Base-by-base conservation (phyloP, 805 yeast species). In the Wickerhamiella allomyrinae region DNA sequence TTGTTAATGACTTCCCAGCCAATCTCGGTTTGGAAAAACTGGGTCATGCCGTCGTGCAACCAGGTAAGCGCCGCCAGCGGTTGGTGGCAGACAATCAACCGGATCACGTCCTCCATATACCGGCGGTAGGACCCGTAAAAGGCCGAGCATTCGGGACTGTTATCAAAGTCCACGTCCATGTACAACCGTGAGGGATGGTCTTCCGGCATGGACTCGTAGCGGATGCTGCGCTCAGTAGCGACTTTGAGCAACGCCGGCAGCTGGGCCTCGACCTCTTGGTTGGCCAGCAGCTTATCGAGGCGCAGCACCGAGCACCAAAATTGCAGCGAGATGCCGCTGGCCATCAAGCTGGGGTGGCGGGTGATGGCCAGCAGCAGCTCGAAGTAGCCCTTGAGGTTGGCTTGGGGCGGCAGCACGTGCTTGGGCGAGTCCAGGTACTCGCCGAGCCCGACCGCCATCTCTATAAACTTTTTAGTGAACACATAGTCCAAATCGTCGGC, bases 241-340 rank as follows among this genome's bases (percentile, higher is more conserved):
- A 74, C 71, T 51, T 82, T 82, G 38, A 93, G 63, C 33, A 91
- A 63, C 13, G 74, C 76, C 14, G 91, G 79, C 43, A 83, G 62
- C 13, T 79, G 60, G 7, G 63, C 62, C 41, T 69, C 68, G 34
- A 80, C 74, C 35, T 56, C 58, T 2, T 51, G 50, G 22, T 48
- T 52, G 14, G 55, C 45, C 25, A 53, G 49, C 19, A 81, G 66
- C 46, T 78, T 83, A 50, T 86, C 95, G 44, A 78, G 74, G 53
- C 99, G 71, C 40, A 93, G 63, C 50, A 89, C 75, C 2, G 89
- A 74, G 46, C 94, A 85, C 98, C 98, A 93, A 65, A 91, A 80
- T 57, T 86, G 95, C 41, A 91, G 62, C 0, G 95, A 82, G 14
- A 91, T 68, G 0, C 95, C 95, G 40, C 94, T 79, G 2, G 89